These are phyloP conservation scores for Sanghuangporus sanghuang DNA, from an alignment of 1,284 basidiomycete species.

Conservation along the genomic window DNA sequence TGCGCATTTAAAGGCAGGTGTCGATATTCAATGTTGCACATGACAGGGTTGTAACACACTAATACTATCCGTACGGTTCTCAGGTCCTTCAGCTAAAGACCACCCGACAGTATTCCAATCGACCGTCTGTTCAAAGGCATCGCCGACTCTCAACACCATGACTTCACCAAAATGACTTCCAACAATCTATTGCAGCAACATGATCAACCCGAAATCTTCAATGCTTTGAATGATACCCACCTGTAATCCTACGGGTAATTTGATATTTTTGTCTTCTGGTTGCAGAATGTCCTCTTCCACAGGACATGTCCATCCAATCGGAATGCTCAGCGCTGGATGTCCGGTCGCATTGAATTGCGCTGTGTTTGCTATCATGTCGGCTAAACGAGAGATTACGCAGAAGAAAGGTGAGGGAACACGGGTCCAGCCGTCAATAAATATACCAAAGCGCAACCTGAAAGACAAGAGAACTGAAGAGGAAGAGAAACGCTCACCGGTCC, in stretches of 20 bases:
- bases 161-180: conserved; percentile 3
- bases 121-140: neutral
- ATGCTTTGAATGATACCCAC: neutral
- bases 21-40: too few relatives aligned
- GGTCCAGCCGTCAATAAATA: neutral
- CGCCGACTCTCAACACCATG: neutral
- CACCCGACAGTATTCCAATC: neutral
- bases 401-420: neutral
- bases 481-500: neutral
- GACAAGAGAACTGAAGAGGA: neutral
- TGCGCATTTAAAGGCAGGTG: too few relatives aligned
- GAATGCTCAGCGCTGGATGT: conserved; percentile 3
- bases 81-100: neutral
- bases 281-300: neutral
- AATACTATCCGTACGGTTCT: neutral
- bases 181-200: neutral
- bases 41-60: neutral
- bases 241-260: neutral
- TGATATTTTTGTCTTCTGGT: neutral
- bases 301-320: neutral
- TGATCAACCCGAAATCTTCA: neutral
- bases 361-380: neutral
- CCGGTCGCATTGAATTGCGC: conserved; percentile 3
- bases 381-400: neutral
- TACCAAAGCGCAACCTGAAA: neutral